Evolutionary conservation across 495 filamentous ascomycete genomes (phyloP).

Genomic region (Trichoderma asperelloides): DNA sequence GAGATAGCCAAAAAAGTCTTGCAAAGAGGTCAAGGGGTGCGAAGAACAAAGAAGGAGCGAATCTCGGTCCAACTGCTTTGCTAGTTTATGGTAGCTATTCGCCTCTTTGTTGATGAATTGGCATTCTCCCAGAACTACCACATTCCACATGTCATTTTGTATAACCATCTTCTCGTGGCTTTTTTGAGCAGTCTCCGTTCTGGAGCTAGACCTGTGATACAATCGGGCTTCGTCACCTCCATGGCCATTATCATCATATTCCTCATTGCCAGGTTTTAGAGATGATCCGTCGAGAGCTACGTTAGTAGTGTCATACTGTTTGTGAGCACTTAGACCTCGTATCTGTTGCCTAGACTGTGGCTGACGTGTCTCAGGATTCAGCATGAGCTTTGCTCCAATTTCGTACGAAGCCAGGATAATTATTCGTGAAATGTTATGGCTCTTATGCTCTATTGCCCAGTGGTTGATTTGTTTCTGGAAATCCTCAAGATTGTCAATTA

Average conservation of each 20-base stretch:
- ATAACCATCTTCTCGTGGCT: neutral
- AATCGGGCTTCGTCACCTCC: too few relatives aligned
- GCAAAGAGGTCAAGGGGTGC: neutral
- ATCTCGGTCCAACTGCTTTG: neutral
- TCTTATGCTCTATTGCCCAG: neutral
- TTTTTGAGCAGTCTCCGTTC: too few relatives aligned
- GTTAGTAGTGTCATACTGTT: too few relatives aligned
- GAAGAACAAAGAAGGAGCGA: neutral
- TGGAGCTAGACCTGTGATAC: too few relatives aligned
- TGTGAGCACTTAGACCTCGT: too few relatives aligned
- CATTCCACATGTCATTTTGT: neutral
- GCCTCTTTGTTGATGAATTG: neutral
- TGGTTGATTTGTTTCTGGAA: neutral
- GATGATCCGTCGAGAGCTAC: too few relatives aligned
- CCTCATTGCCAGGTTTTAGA: too few relatives aligned
- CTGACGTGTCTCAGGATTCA: neutral
- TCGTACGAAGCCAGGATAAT: neutral
- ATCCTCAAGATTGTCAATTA: neutral
- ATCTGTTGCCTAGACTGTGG: neutral
- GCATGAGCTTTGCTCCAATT: neutral
- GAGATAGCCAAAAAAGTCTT: neutral
- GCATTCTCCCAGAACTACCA: neutral
- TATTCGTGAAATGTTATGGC: neutral
- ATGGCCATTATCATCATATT: too few relatives aligned
- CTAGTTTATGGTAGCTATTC: neutral